These are phyloP conservation scores for Lachnellula suecica DNA, from an alignment of 2,329 filamentous ascomycete genomes.

Conservation along the genomic window DNA sequence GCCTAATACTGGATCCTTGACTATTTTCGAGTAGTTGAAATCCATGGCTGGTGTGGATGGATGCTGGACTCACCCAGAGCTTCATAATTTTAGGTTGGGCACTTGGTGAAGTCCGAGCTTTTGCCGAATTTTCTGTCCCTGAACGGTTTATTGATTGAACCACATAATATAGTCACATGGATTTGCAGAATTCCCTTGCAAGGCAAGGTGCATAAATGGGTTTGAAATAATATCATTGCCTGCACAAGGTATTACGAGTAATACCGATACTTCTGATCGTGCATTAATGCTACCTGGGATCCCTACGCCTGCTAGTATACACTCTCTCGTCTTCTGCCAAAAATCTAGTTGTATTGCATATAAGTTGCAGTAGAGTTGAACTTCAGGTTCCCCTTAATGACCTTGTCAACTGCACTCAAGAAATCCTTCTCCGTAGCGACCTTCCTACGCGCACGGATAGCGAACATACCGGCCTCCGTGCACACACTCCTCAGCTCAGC, in stretches of 20 bases:
- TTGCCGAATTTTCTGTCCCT: neutral
- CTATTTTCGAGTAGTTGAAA: conserved; percentile 15
- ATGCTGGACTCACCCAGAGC: too few species aligned
- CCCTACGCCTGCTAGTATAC: conserved; percentile 34
- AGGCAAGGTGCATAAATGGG: too few species aligned
- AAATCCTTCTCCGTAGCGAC: conserved; percentile 99
- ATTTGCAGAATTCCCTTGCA: too few species aligned
- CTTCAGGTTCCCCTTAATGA: conserved; percentile 98
- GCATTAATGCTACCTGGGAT: conserved; percentile 30
- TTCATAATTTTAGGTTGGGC: too few species aligned
- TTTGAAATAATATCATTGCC: neutral
- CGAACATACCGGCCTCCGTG: conserved; percentile 98
- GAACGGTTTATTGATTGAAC: too few species aligned
- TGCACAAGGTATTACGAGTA: too few species aligned
- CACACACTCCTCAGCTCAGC: conserved; percentile 95
- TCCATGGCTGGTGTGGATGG: neutral
- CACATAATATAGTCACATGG: too few species aligned
- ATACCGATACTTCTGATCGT: conserved; percentile 3
- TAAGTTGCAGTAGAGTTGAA: conserved; percentile 99
- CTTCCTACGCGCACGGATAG: conserved; percentile 91
- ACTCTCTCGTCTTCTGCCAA: conserved; percentile 18
- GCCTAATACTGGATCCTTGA: conserved; percentile 12
- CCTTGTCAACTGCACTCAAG: conserved; percentile 95
- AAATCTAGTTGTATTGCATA: conserved; percentile 92
- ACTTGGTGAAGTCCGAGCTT: neutral